Conservation (phyloP, 2,329 filamentous ascomycete genomes). For the Daldinia eschscholtzii region DNA sequence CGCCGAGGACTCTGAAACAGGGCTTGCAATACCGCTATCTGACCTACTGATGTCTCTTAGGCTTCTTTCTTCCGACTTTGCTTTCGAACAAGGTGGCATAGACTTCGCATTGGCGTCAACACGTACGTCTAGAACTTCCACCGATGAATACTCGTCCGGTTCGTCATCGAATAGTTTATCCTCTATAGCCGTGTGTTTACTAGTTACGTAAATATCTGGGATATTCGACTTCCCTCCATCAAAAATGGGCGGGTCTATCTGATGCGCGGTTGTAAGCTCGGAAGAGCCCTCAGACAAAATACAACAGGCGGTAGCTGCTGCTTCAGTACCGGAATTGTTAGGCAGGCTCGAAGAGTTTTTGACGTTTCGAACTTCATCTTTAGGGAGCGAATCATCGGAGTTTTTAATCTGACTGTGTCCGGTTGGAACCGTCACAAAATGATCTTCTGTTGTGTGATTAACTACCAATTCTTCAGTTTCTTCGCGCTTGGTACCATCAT, state of each 20-base stretch:
- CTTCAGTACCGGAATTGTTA: neutral
- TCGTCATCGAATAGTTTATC: constrained; percentile 63
- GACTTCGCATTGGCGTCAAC: constrained; percentile 61
- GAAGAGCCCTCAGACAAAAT: constrained; percentile 20
- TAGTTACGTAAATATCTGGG: constrained; percentile 59
- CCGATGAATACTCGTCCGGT: constrained; percentile 45
- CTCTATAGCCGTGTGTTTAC: constrained; percentile 62
- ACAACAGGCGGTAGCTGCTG: constrained; percentile 11
- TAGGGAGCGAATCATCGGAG: neutral
- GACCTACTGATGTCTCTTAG: constrained; percentile 52
- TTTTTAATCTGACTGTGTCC: neutral
- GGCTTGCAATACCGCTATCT: constrained; percentile 66
- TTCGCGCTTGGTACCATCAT: constrained; percentile 18
- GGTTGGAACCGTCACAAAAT: constrained; percentile 31
- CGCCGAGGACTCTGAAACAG: constrained; percentile 57
- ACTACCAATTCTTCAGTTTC: neutral
- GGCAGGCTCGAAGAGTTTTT: neutral
- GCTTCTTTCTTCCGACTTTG: constrained; percentile 40
- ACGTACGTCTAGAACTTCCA: constrained; percentile 49
- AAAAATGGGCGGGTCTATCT: constrained; percentile 55
- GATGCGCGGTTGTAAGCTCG: constrained; percentile 46
- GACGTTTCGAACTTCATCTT: constrained; percentile 12
- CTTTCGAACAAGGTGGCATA: constrained; percentile 43
- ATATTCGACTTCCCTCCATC: constrained; percentile 49
- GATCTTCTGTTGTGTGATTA: constrained; percentile 20